These are phyloP conservation scores for Paraleonurus japonicus DNA, from an alignment of 257 asterid species.

Conservation along the genomic window DNA sequence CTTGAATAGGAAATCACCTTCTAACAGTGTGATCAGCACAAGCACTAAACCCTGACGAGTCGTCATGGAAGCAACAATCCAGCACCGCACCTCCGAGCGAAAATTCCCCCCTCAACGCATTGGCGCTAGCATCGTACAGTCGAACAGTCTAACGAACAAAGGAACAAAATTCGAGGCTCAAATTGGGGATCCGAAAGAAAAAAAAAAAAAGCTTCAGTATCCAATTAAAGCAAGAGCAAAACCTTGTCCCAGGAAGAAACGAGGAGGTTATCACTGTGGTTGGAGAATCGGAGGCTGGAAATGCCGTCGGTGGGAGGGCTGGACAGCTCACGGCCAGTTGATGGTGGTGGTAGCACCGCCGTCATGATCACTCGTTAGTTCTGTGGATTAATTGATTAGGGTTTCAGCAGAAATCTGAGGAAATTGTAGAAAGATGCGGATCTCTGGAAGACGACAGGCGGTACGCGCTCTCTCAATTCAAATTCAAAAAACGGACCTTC, in stretches of 20 bases:
- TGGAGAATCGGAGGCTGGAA: conserved; percentile 80
- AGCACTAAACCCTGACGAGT: conserved; percentile 89
- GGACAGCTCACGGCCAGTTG: conserved; percentile 55
- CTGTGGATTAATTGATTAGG: neutral
- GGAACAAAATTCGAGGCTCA: neutral
- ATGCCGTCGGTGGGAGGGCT: conserved; percentile 76
- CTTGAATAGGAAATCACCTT: conserved; percentile 41
- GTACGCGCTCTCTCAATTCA: conserved; percentile 11
- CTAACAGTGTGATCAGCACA: conserved; percentile 75
- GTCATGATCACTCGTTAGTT: conserved; percentile 39
- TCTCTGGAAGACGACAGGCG: neutral
- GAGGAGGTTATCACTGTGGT: conserved; percentile 76
- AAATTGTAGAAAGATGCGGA: neutral
- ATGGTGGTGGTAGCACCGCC: conserved; percentile 40
- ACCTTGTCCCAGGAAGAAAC: conserved; percentile 95
- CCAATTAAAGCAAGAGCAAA: neutral
- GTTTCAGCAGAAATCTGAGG: neutral
- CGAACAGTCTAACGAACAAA: conserved; percentile 52
- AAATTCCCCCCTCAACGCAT: conserved; percentile 76
- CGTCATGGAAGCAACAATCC: conserved; percentile 93
- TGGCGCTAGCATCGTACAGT: conserved; percentile 88
- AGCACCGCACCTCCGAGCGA: conserved; percentile 83
- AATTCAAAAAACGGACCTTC: conserved; percentile 21
- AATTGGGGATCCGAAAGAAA: neutral
- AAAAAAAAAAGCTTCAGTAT: neutral